phyloP scores from a whole-genome alignment of 1,284 basidiomycete species.

The Naganishia albida region DNA sequence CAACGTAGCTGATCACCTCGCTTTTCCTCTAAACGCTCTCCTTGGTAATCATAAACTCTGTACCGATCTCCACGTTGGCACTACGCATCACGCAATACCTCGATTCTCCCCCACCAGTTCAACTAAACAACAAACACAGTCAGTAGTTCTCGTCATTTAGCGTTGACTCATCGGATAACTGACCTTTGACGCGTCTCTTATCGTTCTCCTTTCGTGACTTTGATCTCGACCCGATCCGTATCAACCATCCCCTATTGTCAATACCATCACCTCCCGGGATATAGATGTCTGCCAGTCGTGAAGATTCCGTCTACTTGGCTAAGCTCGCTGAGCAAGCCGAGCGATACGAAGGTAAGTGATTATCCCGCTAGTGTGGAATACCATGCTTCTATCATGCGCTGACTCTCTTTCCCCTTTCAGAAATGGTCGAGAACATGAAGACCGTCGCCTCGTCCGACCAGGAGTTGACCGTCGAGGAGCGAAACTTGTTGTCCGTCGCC shows the following conservation, averaged over 20 bases:
- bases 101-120: not conserved
- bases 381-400: not conserved
- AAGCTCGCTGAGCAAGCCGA: slow-evolving; percentile 99
- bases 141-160: not conserved
- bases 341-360: slow-evolving; percentile 89
- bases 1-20: slow-evolving; percentile 1
- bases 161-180: not conserved
- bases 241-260: not conserved
- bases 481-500: slow-evolving; percentile 96
- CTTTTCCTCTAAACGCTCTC: slow-evolving; percentile 8
- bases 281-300: slow-evolving; percentile 83
- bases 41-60: too few relatives aligned
- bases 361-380: not conserved
- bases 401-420: slow-evolving; percentile 54
- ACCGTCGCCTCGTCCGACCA: slow-evolving; percentile 93
- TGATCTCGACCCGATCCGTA: not conserved
- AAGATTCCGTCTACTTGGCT: slow-evolving; percentile 98
- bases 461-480: slow-evolving; percentile 98
- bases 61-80: too few relatives aligned
- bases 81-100: not conserved
- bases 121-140: slow-evolving; percentile 21
- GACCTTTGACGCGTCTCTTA: not conserved
- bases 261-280: not conserved
- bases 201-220: not conserved
- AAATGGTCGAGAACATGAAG: slow-evolving; percentile 99